Base-by-base conservation (phyloP, 1,139 yeast species). In the Pneumocystis oryctolagi region DNA sequence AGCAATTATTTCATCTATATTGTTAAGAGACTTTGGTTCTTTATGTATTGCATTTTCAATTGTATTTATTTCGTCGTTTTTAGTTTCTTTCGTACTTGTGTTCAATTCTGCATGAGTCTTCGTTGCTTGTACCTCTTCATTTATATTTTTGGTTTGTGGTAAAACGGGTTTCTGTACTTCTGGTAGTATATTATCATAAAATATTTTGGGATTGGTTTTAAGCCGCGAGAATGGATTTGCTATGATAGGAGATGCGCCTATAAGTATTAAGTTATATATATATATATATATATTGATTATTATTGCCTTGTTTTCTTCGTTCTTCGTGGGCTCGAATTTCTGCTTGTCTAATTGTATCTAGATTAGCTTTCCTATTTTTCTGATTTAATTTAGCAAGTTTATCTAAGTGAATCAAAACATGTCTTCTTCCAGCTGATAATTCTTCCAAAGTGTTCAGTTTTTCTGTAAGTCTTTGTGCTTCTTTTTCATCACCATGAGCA, bases 181-280 rank as follows among this genome's bases (percentile, higher is more conserved):
- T 47, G 40, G 16, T 37, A 25, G 25, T 4, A 62, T 35, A 53
- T 62, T 62, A 66, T 80, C 79, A 67, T 90, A 89, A 73, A 89
- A 90, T 66, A 89, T 84, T 71, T 87, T 82, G 0, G 97, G 87
- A 65, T 83, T 84, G 0, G 97, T 90, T 72, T 89, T 85, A 71
- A 92, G 80, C 73, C 97, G 82, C 67, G 89, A 84, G 74, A 92
- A 92, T 40, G 98, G 97, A 76, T 92, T 95, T 62, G 30, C 30
- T 47, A 47, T 25, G 20, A 47, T 25, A 9, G 55, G 55, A 28
- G 30, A 47, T 12, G 30, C 5, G 25, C 20, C 55, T 47, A 47
- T 20, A 20, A 37, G 25, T 20, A 47, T 47, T 47, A 47, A 8
- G 85, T 82, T 62, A 77, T 79, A 39, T 39, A 2, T 47, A 25